phyloP scores from a whole-genome alignment of 2,329 filamentous ascomycete genomes.

The Albophoma yamanashiensis region DNA sequence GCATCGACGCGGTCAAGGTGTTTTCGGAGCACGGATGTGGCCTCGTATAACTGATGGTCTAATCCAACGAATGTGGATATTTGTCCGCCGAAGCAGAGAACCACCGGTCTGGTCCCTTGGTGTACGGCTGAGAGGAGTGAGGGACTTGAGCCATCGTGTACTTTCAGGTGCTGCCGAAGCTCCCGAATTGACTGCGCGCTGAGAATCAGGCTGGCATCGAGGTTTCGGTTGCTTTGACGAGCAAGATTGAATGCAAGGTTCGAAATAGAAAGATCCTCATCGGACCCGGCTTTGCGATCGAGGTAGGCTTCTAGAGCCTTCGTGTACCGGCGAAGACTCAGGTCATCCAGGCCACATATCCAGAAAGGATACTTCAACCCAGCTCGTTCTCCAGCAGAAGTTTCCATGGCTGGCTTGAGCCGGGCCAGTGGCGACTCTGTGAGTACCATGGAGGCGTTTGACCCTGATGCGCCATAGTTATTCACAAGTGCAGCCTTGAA shows the following conservation, averaged over 20 bases:
- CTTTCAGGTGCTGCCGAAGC: not conserved
- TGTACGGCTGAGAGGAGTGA: not conserved
- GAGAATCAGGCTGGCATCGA: not conserved
- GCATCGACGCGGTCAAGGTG: constrained; percentile 6
- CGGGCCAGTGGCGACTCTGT: constrained; percentile 4
- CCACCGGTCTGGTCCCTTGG: constrained; percentile 3
- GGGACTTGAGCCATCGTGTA: not conserved
- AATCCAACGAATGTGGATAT: constrained; percentile 17
- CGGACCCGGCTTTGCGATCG: not conserved
- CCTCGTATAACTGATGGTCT: constrained; percentile 17
- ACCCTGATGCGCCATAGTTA: constrained; percentile 23
- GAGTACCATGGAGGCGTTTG: constrained; percentile 14
- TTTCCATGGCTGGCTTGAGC: not conserved
- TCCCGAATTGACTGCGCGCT: not conserved
- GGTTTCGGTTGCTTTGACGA: not conserved
- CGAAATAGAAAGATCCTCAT: not conserved
- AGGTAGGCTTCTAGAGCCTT: not conserved
- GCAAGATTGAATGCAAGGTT: constrained; percentile 21
- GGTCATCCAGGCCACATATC: not conserved
- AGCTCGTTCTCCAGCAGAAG: not conserved
- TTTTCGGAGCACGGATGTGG: constrained; percentile 8
- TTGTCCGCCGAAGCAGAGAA: constrained; percentile 23
- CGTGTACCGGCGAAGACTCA: not conserved
- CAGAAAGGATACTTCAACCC: constrained; percentile 1
- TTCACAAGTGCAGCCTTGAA: constrained; percentile 18